These are phyloP conservation scores for Galeopsis tetrahit DNA, from an alignment of 257 asterid genomes.

Conservation along the genomic window DNA sequence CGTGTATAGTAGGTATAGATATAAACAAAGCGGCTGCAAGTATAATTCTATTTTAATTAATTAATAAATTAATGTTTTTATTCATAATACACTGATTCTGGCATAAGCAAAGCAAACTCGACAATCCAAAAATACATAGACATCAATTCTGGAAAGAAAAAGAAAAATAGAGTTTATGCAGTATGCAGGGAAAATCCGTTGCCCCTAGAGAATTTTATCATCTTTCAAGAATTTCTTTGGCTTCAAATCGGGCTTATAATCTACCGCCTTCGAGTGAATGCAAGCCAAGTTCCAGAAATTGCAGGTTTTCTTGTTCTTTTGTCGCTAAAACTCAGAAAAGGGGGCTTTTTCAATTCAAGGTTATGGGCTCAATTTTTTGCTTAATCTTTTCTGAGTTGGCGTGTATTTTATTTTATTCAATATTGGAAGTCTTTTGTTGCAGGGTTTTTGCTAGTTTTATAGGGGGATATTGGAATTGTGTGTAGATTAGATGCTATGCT, in stretches of 20 bases:
- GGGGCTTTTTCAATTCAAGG: conserved; percentile 32
- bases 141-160: background rate
- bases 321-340: conserved; percentile 31
- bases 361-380: conserved; percentile 17
- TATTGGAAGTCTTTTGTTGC: background rate
- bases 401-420: background rate
- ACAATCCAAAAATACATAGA: background rate
- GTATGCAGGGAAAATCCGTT: conserved; percentile 36
- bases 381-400: background rate
- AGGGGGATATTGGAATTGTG: conserved; percentile 2
- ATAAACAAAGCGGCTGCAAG: conserved; percentile 16
- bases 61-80: background rate
- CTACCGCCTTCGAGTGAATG: conserved; percentile 16
- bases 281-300: conserved; percentile 26
- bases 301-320: conserved; percentile 30
- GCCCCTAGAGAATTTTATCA: conserved; percentile 14
- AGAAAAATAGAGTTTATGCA: conserved; percentile 7
- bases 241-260: conserved; percentile 27
- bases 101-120: background rate
- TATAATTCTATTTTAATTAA: background rate
- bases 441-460: background rate
- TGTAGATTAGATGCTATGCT: conserved; percentile 14
- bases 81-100: background rate
- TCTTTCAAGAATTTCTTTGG: conserved; percentile 21
- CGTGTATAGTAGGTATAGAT: background rate